These are phyloP conservation scores for Paecilomyces niveus DNA, from an alignment of 2,329 filamentous ascomycete genomes.

Conservation along the genomic window DNA sequence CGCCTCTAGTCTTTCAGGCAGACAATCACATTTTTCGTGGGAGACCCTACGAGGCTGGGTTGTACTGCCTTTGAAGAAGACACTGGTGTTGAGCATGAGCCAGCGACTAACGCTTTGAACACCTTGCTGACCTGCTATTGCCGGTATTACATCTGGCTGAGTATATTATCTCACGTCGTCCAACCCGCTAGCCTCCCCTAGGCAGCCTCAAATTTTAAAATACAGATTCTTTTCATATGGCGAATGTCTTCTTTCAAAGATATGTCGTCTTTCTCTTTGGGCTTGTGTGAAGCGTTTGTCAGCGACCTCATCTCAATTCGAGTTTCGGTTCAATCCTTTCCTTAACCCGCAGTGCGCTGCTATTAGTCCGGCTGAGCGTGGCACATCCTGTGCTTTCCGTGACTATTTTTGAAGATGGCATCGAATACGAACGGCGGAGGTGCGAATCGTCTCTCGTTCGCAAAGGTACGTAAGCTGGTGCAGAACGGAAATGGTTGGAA, in stretches of 20 bases:
- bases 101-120: neutral
- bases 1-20: neutral
- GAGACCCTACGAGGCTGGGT: neutral
- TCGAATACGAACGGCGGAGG: slow-evolving; percentile 21
- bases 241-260: slow-evolving; percentile 35
- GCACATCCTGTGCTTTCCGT: slow-evolving; percentile 5
- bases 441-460: slow-evolving; percentile 56
- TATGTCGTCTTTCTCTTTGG: slow-evolving; percentile 38
- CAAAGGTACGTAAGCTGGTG: slow-evolving; percentile 53
- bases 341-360: slow-evolving; percentile 13
- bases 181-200: neutral
- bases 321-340: slow-evolving; percentile 18
- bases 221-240: slow-evolving; percentile 32
- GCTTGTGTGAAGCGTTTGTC: slow-evolving; percentile 35
- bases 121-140: neutral
- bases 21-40: neutral
- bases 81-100: neutral
- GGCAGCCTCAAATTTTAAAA: slow-evolving; percentile 8
- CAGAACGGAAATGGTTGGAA: slow-evolving; percentile 4
- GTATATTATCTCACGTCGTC: neutral
- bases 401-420: slow-evolving; percentile 20
- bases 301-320: slow-evolving; percentile 30
- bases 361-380: slow-evolving; percentile 5
- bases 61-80: neutral
- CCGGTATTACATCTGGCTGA: neutral